phyloP scores from a whole-genome alignment of 306 rosid genomes.

The Elaeagnus macrophylla region DNA sequence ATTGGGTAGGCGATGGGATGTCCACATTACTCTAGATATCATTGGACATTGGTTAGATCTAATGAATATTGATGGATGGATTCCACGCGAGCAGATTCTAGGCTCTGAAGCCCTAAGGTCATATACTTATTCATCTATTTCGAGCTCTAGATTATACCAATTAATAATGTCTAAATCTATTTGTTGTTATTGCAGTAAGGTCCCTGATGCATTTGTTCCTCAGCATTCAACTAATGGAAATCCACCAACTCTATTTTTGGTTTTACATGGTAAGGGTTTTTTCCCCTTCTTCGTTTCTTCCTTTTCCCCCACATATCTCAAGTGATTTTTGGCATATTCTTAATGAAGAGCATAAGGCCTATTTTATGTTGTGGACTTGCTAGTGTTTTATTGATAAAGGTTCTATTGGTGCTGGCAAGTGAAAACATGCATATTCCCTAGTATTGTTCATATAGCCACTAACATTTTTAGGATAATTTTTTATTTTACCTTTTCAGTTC shows the following conservation, averaged over 20 bases:
- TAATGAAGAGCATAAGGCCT: too few relatives aligned
- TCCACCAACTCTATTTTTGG: slow-evolving; percentile 84
- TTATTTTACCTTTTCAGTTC: not conserved
- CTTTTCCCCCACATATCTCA: too few relatives aligned
- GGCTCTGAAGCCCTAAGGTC: slow-evolving; percentile 93
- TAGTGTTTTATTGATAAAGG: too few relatives aligned
- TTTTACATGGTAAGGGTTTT: slow-evolving; percentile 49
- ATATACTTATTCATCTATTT: slow-evolving; percentile 19
- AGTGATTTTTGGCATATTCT: too few relatives aligned
- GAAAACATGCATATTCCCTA: too few relatives aligned
- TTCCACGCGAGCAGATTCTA: slow-evolving; percentile 97
- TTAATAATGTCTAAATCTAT: slow-evolving; percentile 19
- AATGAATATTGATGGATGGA: slow-evolving; percentile 95
- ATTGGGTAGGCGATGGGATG: slow-evolving; percentile 88
- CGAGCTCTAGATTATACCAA: slow-evolving; percentile 3
- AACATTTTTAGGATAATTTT: not conserved
- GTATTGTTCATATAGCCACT: too few relatives aligned
- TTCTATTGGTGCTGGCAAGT: too few relatives aligned
- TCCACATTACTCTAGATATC: slow-evolving; percentile 26
- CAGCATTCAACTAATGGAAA: slow-evolving; percentile 91
- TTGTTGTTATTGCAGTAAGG: slow-evolving; percentile 55
- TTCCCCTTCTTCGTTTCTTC: not conserved
- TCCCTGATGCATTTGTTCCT: slow-evolving; percentile 76
- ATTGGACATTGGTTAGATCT: slow-evolving; percentile 59
- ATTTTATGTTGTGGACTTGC: too few relatives aligned